phyloP scores from a whole-genome alignment of 305 asterid species.

The Fraxinus latifolia region DNA sequence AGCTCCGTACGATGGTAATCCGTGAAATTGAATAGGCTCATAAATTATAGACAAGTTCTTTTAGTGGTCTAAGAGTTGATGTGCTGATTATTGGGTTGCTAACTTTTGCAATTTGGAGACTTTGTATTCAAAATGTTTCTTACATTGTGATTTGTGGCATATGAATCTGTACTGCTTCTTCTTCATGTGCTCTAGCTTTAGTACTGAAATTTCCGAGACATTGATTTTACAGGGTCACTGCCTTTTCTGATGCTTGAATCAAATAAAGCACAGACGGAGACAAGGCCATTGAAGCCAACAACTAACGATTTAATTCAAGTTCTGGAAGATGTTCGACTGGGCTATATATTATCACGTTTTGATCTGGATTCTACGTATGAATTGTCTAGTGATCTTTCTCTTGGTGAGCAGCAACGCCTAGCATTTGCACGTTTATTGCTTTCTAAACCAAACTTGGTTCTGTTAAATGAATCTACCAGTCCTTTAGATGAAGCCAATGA shows the following conservation, averaged over 20 bases:
- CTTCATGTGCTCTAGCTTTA: background rate
- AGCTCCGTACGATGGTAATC: background rate
- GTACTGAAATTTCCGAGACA: conserved; percentile 1
- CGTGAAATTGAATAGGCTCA: background rate
- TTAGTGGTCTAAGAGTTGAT: background rate
- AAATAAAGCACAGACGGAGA: conserved; percentile 25
- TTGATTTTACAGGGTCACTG: conserved; percentile 49
- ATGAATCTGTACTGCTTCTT: background rate
- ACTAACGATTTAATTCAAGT: conserved; percentile 57
- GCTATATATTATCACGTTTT: conserved; percentile 60
- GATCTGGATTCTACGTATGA: conserved; percentile 58
- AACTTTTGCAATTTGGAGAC: background rate
- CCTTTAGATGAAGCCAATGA: conserved; percentile 89
- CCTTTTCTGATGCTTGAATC: conserved; percentile 39
- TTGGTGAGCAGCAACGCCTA: conserved; percentile 93
- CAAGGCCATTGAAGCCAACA: conserved; percentile 49
- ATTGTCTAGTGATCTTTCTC: conserved; percentile 87
- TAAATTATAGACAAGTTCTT: background rate
- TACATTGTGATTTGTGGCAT: background rate
- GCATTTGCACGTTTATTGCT: conserved; percentile 83
- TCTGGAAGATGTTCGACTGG: conserved; percentile 74
- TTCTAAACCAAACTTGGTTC: conserved; percentile 61
- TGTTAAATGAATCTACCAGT: conserved; percentile 87
- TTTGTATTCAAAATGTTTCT: background rate
- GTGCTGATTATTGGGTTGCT: background rate